Base-by-base conservation (phyloP, 2,329 filamentous ascomycete species). In the Chalara sp. region DNA sequence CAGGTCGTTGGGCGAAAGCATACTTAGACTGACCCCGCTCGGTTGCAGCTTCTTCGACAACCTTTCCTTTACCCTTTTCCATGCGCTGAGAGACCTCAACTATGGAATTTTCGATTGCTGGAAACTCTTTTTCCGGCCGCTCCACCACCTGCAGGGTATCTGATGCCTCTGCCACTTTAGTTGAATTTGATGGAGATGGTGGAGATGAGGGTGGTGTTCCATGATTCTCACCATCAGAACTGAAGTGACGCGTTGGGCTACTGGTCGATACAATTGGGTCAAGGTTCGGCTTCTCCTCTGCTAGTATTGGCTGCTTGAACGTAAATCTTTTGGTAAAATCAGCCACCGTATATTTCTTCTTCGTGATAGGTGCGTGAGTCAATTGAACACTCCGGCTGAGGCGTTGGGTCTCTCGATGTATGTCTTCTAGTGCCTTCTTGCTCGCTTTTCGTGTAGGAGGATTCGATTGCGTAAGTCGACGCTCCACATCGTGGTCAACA, bases 371-470 rank as follows among this genome's bases (percentile, higher is more conserved):
- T 65, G 96, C 84, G 67, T 97, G 91, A 1, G 87, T 82, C 46
- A 99, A 78, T 67, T 97, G 92, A 80, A 96, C 87, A 64, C 87
- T 95, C 58, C 93, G 80, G 58, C 81, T 85, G 71, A 99, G 81
- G 32, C 93, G 83, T 71, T 99, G 93, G 1, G 92, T 96, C 69
- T 99, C 93, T 52, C 89, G 81, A 61, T 87, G 86, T 86, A 99
- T 96, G 59, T 97, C 92, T 65, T 96, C 89, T 41, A 96, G 67
- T 0, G 93, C 93, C 70, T 90, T 96, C 72, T 92, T 97, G 72
- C 91, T 92, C 0, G 93, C 91, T 65, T 93, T 95, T 10, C 93
- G 81, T 7, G 80, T 78, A 5, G 89, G 84, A 4, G 85, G 81
- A 30, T 78, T 75, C 39, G 79, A 73, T 63, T 91, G 87, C 0